These are phyloP conservation scores for Physcomitrium patens DNA, from an alignment of 225 moss, liverwort and hornwort species.

Conservation along the genomic window DNA sequence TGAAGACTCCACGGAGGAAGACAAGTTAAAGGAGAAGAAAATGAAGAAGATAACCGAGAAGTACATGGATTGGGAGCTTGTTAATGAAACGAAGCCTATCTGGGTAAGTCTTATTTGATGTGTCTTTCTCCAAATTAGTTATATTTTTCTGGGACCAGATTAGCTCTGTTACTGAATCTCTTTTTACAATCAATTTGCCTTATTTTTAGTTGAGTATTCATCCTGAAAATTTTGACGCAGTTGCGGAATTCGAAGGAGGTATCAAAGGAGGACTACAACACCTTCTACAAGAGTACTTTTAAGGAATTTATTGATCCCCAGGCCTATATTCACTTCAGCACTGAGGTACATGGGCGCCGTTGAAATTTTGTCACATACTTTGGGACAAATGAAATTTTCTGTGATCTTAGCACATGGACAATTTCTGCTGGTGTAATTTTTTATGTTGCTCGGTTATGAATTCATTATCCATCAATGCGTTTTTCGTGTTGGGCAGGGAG, in stretches of 20 bases:
- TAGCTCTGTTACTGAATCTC: too few relatives aligned
- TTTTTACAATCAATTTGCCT: too few relatives aligned
- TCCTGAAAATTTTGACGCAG: slow-evolving; percentile 10
- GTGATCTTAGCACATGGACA: neutral
- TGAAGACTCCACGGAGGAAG: slow-evolving; percentile 20
- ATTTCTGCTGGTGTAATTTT: neutral
- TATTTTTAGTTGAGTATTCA: neutral
- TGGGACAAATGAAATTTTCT: neutral
- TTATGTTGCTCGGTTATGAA: too few relatives aligned
- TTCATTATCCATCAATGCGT: too few relatives aligned
- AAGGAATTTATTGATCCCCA: slow-evolving; percentile 50
- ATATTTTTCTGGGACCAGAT: too few relatives aligned
- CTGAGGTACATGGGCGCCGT: slow-evolving; percentile 33
- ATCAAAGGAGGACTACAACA: slow-evolving; percentile 41
- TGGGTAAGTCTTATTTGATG: slow-evolving; percentile 46
- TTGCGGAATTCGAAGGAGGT: slow-evolving; percentile 46
- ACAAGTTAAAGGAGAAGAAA: slow-evolving; percentile 22
- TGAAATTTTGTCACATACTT: neutral
- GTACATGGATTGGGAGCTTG: slow-evolving; percentile 81
- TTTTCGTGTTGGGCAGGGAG: slow-evolving; percentile 48
- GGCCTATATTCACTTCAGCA: slow-evolving; percentile 47
- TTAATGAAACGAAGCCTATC: slow-evolving; percentile 77
- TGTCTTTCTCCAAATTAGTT: neutral
- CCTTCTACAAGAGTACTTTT: slow-evolving; percentile 47
- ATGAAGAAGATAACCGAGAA: slow-evolving; percentile 64